Evolutionary conservation across 2,329 filamentous ascomycete genomes (phyloP), one percentile per base, ranked within the genome.

Genomic region (Stylonectria norvegica): DNA sequence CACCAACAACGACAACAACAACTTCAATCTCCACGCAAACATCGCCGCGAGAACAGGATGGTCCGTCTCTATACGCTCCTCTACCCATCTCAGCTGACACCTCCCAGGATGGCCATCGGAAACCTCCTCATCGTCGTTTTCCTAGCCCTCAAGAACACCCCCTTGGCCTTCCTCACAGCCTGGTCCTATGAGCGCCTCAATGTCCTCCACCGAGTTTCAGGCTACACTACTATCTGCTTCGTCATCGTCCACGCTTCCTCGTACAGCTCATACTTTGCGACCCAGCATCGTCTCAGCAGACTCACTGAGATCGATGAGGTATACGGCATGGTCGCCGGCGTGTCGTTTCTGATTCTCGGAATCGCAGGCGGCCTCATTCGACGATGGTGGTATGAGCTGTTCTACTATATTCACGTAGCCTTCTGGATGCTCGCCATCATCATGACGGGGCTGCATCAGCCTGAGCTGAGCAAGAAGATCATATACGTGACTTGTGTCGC

Each of bases 161-260:
- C 77, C 0, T 56, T 81, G 14, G 71, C 71, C 0, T 69, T 71
- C 43, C 48, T 82, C 9, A 73, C 72, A 1, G 62, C 69, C 2
- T 75, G 72, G 52, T 79, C 76, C 5, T 78, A 82, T 54, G 78
- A 81, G 44, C 68, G 74, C 15, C 68, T 82, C 36, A 81, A 79
- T 50, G 66, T 73, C 34, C 64, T 82, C 3, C 78, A 82, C 49
- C 72, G 73, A 42, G 61, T 75, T 14, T 67, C 70, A 4, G 77
- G 77, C 3, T 75, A 71, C 48, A 67, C 65, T 5, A 71, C 73
- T 14, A 65, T 79, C 18, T 40, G 65, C 22, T 63, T 65, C 22
- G 58, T 71, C 42, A 55, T 76, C 12, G 42, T 76, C 3, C 77
- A 81, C 39, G 66, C 60, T 3, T 61, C 60, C 16, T 52, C 65